Evolutionary conservation across 2,329 filamentous ascomycete species (phyloP), one percentile per base, ranked within the genome.

Genomic region (Trichoderma atrobrunneum): DNA sequence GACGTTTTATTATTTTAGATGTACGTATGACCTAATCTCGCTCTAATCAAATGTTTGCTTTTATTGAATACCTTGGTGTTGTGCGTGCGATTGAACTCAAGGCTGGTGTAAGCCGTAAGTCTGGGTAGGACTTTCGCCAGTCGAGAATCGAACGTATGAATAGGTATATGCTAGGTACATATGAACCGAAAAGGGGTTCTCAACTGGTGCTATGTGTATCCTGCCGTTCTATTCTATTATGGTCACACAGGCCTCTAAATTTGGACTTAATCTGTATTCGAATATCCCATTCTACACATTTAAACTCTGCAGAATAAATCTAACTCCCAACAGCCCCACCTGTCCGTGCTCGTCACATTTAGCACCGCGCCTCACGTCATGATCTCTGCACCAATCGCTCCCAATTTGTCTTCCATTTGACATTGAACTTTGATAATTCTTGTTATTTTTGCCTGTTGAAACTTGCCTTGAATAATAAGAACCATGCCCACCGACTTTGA

Each of bases 401-500:
- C 5, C 21, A 24, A 16, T 26, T 56, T 16, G 12, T 26, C 51
- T 26, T 56, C 51, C 3, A 26, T 14, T 4, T 26, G 21, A 14
- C 7, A 36, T 36, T 36, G 34, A 28, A 18, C 21, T 18, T 5
- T 21, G 51, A 28, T 7, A 28, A 24, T 2, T 56, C 12, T 56
- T 56, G 51, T 18, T 59, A 30, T 8, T 32, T 18, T 12, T 14
- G 3, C 28, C 30, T 32, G 7, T 7, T 12, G 2, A 59, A 16
- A 7, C 7, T 32, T 21, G 11, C 5, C 59, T 16, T 12, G 21
- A 7, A 18, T 26, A 43, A 12, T 10, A 43, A 8, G 3, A 34
- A 43, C 3, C 62, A 79, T 80, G 78, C 74, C 76, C 26, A 72
- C 79, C 68, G 82, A 86, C 69, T 87, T 85, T 71, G 85, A 87